Base-by-base conservation (phyloP, 2,329 filamentous ascomycete genomes). In the Claviceps fusiformis region DNA sequence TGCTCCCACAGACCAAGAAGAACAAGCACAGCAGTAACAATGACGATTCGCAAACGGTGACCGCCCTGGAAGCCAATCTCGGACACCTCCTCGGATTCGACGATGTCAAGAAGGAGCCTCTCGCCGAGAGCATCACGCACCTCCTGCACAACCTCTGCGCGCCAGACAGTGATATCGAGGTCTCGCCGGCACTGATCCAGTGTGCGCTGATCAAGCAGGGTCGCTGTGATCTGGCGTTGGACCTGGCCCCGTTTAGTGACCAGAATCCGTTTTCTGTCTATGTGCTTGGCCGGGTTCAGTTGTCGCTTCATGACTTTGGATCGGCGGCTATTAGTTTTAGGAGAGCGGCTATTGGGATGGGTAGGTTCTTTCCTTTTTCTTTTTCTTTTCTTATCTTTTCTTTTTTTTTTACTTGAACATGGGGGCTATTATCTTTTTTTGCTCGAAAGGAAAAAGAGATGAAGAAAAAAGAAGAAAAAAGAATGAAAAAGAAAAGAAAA, bases 281-380 rank as follows among this genome's bases (percentile, higher is more conserved):
- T 65, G 79, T 97, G 5, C 89, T 91, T 67, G 93, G 87, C 2
- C 84, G 93, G 35, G 77, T 95, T 51, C 79, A 82, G 60, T 74
- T 97, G 39, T 82, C 84, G 5, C 79, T 85, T 59, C 85, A 85
- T 54, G 86, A 95, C 64, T 84, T 84, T 65, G 79, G 81, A 56
- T 76, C 81, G 44, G 92, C 93, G 54, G 81, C 88, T 33, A 73
- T 80, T 33, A 81, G 82, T 64, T 96, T 98, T 70, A 84, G 83
- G 61, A 92, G 86, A 65, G 88, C 90, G 57, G 88, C 89, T 24
- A 86, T 88, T 63, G 85, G 86, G 55, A 81, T 95, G 68, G 85
- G 89, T 91, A 79, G 74, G 85, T 77, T 11, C 13, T 46, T 15
- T 15, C 8, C 44, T 15, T 5, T 13, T 27, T 29, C 24, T 46